Evolutionary conservation across 2,329 filamentous ascomycete species (phyloP).

Genomic region (Fusarium piperis): DNA sequence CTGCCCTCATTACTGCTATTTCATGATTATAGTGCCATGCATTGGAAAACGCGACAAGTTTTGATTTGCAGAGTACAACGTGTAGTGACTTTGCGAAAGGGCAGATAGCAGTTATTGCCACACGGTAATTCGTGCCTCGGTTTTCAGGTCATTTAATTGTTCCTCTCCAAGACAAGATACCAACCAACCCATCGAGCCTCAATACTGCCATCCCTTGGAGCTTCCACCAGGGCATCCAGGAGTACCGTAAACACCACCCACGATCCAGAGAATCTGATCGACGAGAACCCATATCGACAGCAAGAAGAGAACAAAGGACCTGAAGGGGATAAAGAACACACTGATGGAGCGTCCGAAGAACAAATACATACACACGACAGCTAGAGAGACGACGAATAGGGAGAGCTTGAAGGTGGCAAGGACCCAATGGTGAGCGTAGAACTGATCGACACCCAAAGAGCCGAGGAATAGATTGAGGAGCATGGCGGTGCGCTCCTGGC

Average conservation of each 20-base stretch:
- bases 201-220: constrained; percentile 21
- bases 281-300: no score
- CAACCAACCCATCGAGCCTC: background rate
- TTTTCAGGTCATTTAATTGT: background rate
- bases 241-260: constrained; percentile 35
- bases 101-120: background rate
- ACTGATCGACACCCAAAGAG: constrained; percentile 28
- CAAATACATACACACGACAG: no score
- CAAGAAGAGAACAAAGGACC: no score
- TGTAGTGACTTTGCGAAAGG: background rate
- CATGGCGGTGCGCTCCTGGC: constrained; percentile 35
- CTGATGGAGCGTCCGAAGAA: no score
- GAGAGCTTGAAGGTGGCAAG: constrained; percentile 34
- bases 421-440: constrained; percentile 31
- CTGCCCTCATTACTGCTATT: background rate
- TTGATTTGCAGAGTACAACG: background rate
- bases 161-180: background rate
- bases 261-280: constrained; percentile 38
- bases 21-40: background rate
- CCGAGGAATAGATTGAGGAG: constrained; percentile 26
- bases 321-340: no score
- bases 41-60: background rate
- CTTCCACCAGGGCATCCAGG: constrained; percentile 33
- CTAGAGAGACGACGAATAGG: no score
- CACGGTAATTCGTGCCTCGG: background rate